These are phyloP conservation scores for Trichoderma virens DNA, from an alignment of 495 filamentous ascomycete species.

Conservation along the genomic window DNA sequence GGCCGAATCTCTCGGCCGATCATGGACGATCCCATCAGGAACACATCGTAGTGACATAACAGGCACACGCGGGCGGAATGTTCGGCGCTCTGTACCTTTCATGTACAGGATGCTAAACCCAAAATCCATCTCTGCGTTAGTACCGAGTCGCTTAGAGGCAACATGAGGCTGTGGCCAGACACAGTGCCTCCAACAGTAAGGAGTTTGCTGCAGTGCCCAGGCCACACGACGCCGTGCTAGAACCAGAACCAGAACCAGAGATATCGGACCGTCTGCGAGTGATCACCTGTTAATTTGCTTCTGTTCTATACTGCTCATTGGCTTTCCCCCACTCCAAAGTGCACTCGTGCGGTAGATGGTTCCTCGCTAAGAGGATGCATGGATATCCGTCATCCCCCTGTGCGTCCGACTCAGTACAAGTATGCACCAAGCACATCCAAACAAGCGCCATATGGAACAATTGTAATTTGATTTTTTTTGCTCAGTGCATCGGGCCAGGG, in stretches of 20 bases:
- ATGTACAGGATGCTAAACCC: background rate
- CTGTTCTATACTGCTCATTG: background rate
- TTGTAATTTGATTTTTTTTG: too few species aligned
- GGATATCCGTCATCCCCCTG: background rate
- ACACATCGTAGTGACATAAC: too few species aligned
- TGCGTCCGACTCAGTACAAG: too few species aligned
- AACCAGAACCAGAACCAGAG: background rate
- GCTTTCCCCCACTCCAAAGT: background rate
- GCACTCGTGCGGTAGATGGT: background rate
- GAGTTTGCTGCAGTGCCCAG: background rate
- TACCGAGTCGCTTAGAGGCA: background rate
- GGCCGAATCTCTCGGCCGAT: background rate
- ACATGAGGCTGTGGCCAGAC: background rate
- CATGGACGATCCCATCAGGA: background rate
- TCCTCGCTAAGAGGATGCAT: background rate
- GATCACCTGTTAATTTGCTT: background rate
- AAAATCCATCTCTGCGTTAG: background rate
- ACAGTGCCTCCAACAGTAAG: background rate
- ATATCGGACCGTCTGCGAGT: slow-evolving; percentile 8
- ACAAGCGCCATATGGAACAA: too few species aligned
- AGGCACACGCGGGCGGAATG: too few species aligned
- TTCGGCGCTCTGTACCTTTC: background rate
- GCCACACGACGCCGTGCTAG: background rate
- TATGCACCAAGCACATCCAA: too few species aligned
- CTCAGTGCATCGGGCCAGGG: too few species aligned